Evolutionary conservation across 2,329 filamentous ascomycete genomes (phyloP).

Genomic region (Sporothrix protearum): DNA sequence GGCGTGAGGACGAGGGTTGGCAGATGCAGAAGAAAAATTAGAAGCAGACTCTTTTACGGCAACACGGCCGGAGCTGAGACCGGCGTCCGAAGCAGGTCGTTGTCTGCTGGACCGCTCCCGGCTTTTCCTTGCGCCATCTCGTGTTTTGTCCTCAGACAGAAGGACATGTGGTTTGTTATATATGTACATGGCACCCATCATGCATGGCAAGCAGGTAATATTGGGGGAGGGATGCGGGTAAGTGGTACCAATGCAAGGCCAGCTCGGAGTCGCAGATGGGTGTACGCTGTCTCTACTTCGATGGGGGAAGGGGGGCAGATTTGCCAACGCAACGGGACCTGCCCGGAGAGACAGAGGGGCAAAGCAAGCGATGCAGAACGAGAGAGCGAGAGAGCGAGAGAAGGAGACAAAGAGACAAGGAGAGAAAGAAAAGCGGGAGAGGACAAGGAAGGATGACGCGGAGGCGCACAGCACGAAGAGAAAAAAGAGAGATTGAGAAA

Average conservation of each 20-base stretch:
- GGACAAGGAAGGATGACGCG: conserved; percentile 1
- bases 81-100: conserved; percentile 22
- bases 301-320: not conserved
- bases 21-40: not conserved
- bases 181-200: conserved; percentile 29
- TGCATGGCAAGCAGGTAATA: conserved; percentile 21
- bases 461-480: not conserved
- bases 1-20: not conserved
- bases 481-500: not conserved
- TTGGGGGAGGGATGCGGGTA: conserved; percentile 23
- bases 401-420: not conserved
- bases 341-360: conserved; percentile 21
- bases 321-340: conserved; percentile 24
- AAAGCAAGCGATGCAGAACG: conserved; percentile 16
- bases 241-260: conserved; percentile 30
- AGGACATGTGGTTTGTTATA: conserved; percentile 30
- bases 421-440: not conserved
- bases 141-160: conserved; percentile 19
- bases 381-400: not conserved
- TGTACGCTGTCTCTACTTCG: conserved; percentile 14
- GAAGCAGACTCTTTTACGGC: not conserved
- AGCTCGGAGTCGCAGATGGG: conserved; percentile 26
- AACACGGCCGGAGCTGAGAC: conserved; percentile 19
- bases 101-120: conserved; percentile 18
- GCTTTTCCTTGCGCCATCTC: conserved; percentile 15